These are phyloP conservation scores for Arthrobotrys megalospora DNA, from an alignment of 2,329 filamentous ascomycete genomes.

Conservation along the genomic window DNA sequence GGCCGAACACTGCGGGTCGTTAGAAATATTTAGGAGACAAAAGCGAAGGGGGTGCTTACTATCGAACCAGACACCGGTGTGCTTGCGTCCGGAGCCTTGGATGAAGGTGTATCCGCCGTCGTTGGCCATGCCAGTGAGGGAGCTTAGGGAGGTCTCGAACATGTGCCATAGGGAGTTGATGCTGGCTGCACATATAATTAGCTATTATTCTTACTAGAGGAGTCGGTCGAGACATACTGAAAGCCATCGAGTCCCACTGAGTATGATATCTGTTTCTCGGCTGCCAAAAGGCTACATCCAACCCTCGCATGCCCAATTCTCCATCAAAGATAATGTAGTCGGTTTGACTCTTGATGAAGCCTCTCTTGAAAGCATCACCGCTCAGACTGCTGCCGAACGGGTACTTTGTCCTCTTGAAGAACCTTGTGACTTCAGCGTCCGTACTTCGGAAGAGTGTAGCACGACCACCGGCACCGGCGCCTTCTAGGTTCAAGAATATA, in stretches of 20 bases:
- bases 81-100: conserved; percentile 77
- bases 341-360: conserved; percentile 85
- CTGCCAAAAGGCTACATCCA: conserved; percentile 92
- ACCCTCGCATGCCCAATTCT: conserved; percentile 83
- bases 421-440: conserved; percentile 85
- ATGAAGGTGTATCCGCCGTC: conserved; percentile 77
- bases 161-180: conserved; percentile 87
- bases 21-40: conserved; percentile 6
- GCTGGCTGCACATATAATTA: conserved; percentile 64
- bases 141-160: conserved; percentile 85
- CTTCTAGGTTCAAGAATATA: conserved; percentile 92
- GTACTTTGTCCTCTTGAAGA: conserved; percentile 78
- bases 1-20: conserved; percentile 76
- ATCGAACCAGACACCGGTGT: conserved; percentile 91
- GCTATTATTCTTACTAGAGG: neutral
- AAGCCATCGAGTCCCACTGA: conserved; percentile 84
- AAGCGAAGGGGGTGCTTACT: conserved; percentile 55
- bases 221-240: conserved; percentile 69
- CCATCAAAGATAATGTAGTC: conserved; percentile 89
- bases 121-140: conserved; percentile 79
- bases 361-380: conserved; percentile 85
- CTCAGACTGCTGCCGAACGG: conserved; percentile 88
- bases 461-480: conserved; percentile 90
- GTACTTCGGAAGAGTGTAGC: conserved; percentile 90
- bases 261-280: conserved; percentile 92